Evolutionary conservation across 2,329 filamentous ascomycete species (phyloP).

Genomic region (Colletotrichum gigasporum): DNA sequence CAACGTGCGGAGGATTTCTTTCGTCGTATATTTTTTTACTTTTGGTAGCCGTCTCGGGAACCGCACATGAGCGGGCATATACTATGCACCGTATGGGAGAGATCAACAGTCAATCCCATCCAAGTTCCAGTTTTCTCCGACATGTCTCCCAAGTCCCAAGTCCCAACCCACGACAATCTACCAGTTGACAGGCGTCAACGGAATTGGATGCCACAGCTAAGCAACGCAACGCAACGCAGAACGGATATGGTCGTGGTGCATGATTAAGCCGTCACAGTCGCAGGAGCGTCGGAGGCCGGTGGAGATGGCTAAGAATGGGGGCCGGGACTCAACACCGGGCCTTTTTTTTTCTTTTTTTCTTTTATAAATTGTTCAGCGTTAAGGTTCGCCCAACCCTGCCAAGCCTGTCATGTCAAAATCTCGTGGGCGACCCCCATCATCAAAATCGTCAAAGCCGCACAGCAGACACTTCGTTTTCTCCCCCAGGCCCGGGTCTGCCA

Average conservation of each 20-base stretch:
- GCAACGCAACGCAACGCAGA: no score
- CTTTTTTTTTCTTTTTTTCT: no score
- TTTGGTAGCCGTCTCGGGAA: conserved; percentile 8
- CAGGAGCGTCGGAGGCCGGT: conserved; percentile 14
- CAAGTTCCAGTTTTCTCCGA: conserved; percentile 17
- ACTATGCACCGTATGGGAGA: neutral
- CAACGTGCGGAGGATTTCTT: conserved; percentile 3
- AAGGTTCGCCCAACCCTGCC: conserved; percentile 17
- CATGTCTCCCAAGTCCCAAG: neutral
- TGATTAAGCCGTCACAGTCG: neutral
- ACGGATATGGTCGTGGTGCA: neutral
- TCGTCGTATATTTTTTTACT: conserved; percentile 27
- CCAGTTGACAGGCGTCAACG: neutral
- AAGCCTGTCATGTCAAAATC: conserved; percentile 21
- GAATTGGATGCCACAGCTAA: no score
- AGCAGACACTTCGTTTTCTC: neutral
- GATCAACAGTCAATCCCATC: conserved; percentile 19
- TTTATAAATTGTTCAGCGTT: neutral
- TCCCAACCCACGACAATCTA: neutral
- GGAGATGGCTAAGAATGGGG: neutral
- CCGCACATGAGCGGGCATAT: conserved; percentile 15
- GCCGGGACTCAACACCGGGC: neutral
- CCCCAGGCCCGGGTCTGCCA: neutral
- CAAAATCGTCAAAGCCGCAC: neutral
- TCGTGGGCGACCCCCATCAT: neutral